Conservation (phyloP, 2,329 filamentous ascomycete genomes). For the Botrytis pseudocinerea region DNA sequence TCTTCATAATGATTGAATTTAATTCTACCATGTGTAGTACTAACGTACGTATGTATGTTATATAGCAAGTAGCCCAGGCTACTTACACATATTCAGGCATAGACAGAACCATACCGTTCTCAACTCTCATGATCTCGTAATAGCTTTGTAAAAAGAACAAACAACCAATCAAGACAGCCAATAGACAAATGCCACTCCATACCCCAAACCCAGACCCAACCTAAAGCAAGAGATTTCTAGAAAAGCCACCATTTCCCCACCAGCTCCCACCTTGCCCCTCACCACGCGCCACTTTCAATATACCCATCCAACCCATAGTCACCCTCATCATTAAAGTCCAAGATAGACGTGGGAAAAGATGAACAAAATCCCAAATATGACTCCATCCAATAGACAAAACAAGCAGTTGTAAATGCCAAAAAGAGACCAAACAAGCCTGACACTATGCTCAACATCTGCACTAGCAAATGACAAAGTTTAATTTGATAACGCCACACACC, state of each 20-base stretch:
- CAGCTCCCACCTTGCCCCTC: conserved; percentile 4
- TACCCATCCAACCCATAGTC: conserved; percentile 16
- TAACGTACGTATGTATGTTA: conserved; percentile 15
- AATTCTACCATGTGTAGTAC: conserved; percentile 16
- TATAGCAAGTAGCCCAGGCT: background rate
- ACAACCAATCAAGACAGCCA: conserved; percentile 14
- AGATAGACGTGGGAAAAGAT: conserved; percentile 7
- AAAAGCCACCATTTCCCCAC: conserved; percentile 11
- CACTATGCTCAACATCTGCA: conserved; percentile 24
- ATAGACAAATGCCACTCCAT: conserved; percentile 2
- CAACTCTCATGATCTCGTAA: conserved; percentile 17
- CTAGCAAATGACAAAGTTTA: conserved; percentile 20
- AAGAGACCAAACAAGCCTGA: conserved; percentile 15
- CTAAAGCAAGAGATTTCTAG: conserved; percentile 5
- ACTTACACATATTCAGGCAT: conserved; percentile 9
- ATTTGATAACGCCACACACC: conserved; percentile 21
- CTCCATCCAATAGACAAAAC: conserved; percentile 17
- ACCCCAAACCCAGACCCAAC: conserved; percentile 8
- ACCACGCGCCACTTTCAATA: conserved; percentile 15
- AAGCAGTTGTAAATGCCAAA: conserved; percentile 18
- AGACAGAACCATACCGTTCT: conserved; percentile 12
- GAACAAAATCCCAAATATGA: conserved; percentile 10
- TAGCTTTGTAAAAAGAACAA: conserved; percentile 10
- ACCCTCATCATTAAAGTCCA: conserved; percentile 16
- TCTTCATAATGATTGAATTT: conserved; percentile 15